phyloP scores from a whole-genome alignment of 2,329 filamentous ascomycete genomes.

The Ophiocordyceps robertsii region DNA sequence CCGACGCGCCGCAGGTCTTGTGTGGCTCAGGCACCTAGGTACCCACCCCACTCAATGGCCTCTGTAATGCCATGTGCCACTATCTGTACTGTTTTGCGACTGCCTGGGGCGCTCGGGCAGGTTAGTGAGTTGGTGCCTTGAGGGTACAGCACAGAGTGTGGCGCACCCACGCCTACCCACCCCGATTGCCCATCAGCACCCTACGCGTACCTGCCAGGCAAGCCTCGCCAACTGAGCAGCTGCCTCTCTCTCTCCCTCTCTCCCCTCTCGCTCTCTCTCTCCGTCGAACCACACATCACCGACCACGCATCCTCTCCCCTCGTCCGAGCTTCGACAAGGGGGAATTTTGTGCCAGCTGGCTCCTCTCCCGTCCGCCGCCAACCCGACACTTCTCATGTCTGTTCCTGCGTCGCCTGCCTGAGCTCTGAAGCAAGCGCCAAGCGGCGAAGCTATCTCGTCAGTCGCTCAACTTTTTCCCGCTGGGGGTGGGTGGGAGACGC shows the following conservation, averaged over 20 bases:
- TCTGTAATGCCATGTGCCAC: no score
- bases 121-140: no score
- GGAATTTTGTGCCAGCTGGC: no score
- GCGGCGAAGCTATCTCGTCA: background rate
- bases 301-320: no score
- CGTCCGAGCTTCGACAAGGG: no score
- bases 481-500: conserved; percentile 2
- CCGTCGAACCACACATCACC: no score
- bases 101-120: no score
- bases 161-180: background rate
- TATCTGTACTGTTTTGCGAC: no score
- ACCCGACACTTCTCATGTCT: background rate
- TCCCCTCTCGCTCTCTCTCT: background rate
- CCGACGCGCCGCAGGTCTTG: no score
- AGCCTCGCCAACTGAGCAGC: background rate
- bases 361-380: background rate
- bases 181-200: background rate
- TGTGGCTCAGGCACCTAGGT: no score
- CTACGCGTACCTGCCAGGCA: background rate
- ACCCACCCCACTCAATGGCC: no score
- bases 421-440: background rate
- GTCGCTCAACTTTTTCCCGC: background rate
- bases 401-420: background rate
- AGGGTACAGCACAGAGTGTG: no score
- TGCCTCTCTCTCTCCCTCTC: background rate